phyloP scores from a whole-genome alignment of 768 basidiomycete species.

The Boletus barrowsii region DNA sequence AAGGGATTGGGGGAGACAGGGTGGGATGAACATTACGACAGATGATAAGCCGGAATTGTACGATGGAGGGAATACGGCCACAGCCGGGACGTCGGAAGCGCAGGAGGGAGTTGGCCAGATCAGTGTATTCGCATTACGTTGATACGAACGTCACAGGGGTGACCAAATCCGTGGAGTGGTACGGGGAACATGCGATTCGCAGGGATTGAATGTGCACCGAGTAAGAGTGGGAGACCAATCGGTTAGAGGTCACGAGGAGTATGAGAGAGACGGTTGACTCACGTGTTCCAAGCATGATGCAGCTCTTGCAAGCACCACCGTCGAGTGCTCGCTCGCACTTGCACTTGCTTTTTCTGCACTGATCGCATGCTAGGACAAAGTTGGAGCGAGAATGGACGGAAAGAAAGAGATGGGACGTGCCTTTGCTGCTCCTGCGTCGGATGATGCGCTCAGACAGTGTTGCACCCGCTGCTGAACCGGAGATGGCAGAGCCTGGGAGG shows the following conservation, averaged over 20 bases:
- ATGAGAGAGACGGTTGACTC: conserved; percentile 24
- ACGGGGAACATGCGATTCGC: not conserved
- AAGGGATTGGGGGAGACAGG: conserved; percentile 7
- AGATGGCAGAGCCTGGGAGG: conserved; percentile 29
- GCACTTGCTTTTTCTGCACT: conserved; percentile 87
- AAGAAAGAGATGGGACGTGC: conserved; percentile 31
- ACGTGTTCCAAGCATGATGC: conserved; percentile 71
- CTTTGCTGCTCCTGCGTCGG: conserved; percentile 75
- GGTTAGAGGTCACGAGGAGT: conserved; percentile 8
- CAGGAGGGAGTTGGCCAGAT: not conserved
- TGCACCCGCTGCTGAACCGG: conserved; percentile 21
- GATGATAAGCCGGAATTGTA: conserved; percentile 8
- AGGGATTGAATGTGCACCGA: not conserved
- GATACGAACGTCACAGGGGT: conserved; percentile 5
- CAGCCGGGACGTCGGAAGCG: not conserved
- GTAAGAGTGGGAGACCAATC: not conserved
- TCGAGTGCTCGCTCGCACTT: conserved; percentile 72
- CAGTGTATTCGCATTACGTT: conserved; percentile 11
- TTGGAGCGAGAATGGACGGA: no score
- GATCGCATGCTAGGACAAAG: conserved; percentile 65
- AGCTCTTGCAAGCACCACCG: conserved; percentile 71
- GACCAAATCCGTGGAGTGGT: conserved; percentile 1
- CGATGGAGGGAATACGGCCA: conserved; percentile 10
- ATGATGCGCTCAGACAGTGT: conserved; percentile 47
- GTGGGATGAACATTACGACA: conserved; percentile 18